A percentile compares a stretch with the other conserved stretches of the same genome.
phyloP scores from a whole-genome alignment of 768 basidiomycete species.

The Crepidotus variabilis region DNA sequence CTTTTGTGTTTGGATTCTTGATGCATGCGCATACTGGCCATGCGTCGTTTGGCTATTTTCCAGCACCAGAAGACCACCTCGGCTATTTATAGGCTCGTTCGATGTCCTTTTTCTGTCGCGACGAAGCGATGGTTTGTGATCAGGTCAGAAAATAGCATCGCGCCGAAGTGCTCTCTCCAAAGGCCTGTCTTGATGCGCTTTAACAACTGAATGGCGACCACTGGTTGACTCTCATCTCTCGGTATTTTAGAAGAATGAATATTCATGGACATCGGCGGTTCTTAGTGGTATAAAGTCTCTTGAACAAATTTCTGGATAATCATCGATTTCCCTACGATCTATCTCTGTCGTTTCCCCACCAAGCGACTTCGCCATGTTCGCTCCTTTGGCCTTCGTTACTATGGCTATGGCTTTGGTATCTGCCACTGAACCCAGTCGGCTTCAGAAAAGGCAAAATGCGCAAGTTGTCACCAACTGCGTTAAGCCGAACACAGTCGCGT shows the following conservation, averaged over 20 bases:
- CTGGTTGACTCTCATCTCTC: too few relatives aligned
- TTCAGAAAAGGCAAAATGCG: constrained; percentile 19
- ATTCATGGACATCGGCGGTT: neutral
- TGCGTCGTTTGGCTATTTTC: too few relatives aligned
- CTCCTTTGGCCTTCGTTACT: constrained; percentile 9
- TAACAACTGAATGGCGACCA: too few relatives aligned
- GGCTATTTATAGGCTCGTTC: neutral
- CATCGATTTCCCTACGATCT: neutral
- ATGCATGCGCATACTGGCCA: too few relatives aligned
- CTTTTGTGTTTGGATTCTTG: too few relatives aligned
- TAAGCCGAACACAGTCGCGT: constrained; percentile 35
- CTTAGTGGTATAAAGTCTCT: neutral
- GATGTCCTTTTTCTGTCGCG: neutral
- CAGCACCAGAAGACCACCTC: neutral
- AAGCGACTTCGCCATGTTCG: constrained; percentile 10
- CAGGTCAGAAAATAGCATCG: neutral
- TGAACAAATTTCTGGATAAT: neutral
- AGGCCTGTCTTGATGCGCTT: too few relatives aligned
- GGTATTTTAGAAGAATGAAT: neutral
- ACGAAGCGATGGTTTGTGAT: neutral
- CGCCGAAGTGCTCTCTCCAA: neutral
- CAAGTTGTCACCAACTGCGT: constrained; percentile 33
- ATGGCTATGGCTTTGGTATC: constrained; percentile 8
- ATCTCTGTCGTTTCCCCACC: neutral
- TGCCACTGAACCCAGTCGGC: constrained; percentile 15